These are phyloP conservation scores for Ambrosiella beaveri DNA, from an alignment of 2,329 filamentous ascomycete species.

Conservation along the genomic window DNA sequence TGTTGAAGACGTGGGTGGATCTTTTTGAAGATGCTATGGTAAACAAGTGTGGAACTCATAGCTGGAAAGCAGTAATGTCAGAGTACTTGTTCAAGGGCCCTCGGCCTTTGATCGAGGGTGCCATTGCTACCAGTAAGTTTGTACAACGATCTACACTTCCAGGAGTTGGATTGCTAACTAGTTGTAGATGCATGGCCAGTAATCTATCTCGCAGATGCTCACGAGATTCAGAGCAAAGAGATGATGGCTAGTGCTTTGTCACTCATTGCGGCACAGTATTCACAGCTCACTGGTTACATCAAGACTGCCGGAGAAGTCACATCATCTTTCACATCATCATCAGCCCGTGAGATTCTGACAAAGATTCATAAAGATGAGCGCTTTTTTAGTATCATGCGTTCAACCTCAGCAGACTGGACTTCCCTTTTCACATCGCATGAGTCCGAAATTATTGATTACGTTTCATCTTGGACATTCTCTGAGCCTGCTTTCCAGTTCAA, in stretches of 20 bases:
- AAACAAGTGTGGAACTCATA: constrained; percentile 45
- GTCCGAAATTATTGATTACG: constrained; percentile 43
- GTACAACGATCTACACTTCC: not conserved
- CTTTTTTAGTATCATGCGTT: constrained; percentile 44
- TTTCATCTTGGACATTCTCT: constrained; percentile 34
- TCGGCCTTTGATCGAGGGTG: constrained; percentile 61
- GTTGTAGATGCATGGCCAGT: constrained; percentile 64
- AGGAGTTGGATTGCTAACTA: constrained; percentile 3
- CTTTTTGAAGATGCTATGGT: constrained; percentile 90
- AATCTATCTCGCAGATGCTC: constrained; percentile 91
- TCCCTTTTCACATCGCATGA: too few species aligned
- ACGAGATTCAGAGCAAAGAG: constrained; percentile 70
- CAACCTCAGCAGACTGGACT: too few species aligned
- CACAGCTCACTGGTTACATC: constrained; percentile 47
- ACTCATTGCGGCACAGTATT: constrained; percentile 42
- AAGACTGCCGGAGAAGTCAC: constrained; percentile 39
- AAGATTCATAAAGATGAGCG: constrained; percentile 50
- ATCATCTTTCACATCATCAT: constrained; percentile 42
- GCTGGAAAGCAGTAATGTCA: constrained; percentile 64
- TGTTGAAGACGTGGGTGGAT: constrained; percentile 81
- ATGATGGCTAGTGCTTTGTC: constrained; percentile 76
- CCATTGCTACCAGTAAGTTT: constrained; percentile 59
- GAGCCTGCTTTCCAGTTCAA: constrained; percentile 45
- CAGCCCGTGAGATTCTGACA: constrained; percentile 49
- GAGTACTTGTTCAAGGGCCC: constrained; percentile 61